These are phyloP conservation scores for Mycena maculata DNA, from an alignment of 768 basidiomycete species.

Conservation along the genomic window DNA sequence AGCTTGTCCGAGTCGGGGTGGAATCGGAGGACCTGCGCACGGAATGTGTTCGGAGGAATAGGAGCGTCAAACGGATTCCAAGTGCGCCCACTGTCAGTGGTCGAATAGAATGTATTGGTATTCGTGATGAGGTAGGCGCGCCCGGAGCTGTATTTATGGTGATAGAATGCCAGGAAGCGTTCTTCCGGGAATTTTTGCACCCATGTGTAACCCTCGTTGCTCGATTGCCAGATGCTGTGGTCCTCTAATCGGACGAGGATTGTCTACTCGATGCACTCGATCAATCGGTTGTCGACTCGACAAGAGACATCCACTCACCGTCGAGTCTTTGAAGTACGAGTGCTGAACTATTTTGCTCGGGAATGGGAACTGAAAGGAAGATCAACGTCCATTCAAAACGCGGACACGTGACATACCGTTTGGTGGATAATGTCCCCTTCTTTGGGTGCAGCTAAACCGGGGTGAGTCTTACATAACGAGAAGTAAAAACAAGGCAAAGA, in stretches of 20 bases:
- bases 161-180: slow-evolving; percentile 85
- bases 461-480: slow-evolving; percentile 3
- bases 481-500: slow-evolving; percentile 35
- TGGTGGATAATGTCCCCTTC: slow-evolving; percentile 85
- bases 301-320: slow-evolving; percentile 52
- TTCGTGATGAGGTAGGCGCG: slow-evolving; percentile 93
- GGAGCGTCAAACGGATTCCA: slow-evolving; percentile 77
- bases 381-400: background rate
- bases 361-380: slow-evolving; percentile 69
- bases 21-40: slow-evolving; percentile 83
- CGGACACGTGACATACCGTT: slow-evolving; percentile 60
- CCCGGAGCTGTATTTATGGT: slow-evolving; percentile 82
- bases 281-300: slow-evolving; percentile 18
- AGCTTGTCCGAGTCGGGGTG: slow-evolving; percentile 87
- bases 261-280: slow-evolving; percentile 57
- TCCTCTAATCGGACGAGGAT: slow-evolving; percentile 86
- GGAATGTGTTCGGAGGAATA: slow-evolving; percentile 81
- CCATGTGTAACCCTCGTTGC: slow-evolving; percentile 96
- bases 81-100: slow-evolving; percentile 80
- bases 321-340: slow-evolving; percentile 86
- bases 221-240: slow-evolving; percentile 89
- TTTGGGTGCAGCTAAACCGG: slow-evolving; percentile 73
- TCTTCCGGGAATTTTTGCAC: slow-evolving; percentile 67
- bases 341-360: slow-evolving; percentile 74
- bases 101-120: slow-evolving; percentile 72